Percentiles rank a stretch among this genome's conserved stretches.
These are phyloP conservation scores for Cystobasidium slooffiae DNA, from an alignment of 1,284 basidiomycete species.

Conservation along the genomic window DNA sequence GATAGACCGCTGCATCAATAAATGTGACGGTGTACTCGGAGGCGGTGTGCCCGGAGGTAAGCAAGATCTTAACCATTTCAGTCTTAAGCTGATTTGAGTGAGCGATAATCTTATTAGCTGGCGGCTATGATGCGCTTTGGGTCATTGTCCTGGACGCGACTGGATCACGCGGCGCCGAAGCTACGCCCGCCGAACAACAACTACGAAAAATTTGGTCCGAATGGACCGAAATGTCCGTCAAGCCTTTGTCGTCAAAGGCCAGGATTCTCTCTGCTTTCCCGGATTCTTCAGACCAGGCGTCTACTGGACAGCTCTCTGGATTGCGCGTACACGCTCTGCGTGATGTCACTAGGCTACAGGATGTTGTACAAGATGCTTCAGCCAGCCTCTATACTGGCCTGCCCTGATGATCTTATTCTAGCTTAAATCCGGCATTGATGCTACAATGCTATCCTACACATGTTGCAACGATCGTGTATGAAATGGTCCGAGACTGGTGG, in stretches of 20 bases:
- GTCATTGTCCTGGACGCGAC: slow-evolving; percentile 72
- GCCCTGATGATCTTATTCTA: neutral
- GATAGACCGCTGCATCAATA: slow-evolving; percentile 75
- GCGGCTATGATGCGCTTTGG: slow-evolving; percentile 97
- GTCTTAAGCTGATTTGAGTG: slow-evolving; percentile 8
- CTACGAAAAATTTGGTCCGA: slow-evolving; percentile 75
- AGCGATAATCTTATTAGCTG: slow-evolving; percentile 65
- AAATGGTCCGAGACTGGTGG: no score
- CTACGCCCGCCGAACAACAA: slow-evolving; percentile 56
- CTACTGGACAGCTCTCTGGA: slow-evolving; percentile 53
- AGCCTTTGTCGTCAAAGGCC: slow-evolving; percentile 76
- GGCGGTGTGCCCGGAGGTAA: slow-evolving; percentile 94
- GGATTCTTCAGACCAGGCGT: neutral
- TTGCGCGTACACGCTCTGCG: slow-evolving; percentile 68
- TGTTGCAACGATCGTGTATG: no score
- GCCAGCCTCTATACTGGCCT: neutral
- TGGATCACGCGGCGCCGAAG: slow-evolving; percentile 58
- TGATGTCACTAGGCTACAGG: slow-evolving; percentile 67
- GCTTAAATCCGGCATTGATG: neutral
- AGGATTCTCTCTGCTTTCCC: slow-evolving; percentile 67
- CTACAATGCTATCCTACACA: neutral
- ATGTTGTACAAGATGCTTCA: slow-evolving; percentile 53
- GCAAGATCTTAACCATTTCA: slow-evolving; percentile 51
- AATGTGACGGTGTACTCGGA: slow-evolving; percentile 79
- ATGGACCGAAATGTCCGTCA: slow-evolving; percentile 75